These are phyloP conservation scores for Cladosporium austrohemisphaericum DNA, from an alignment of 2,329 filamentous ascomycete species.

Conservation along the genomic window DNA sequence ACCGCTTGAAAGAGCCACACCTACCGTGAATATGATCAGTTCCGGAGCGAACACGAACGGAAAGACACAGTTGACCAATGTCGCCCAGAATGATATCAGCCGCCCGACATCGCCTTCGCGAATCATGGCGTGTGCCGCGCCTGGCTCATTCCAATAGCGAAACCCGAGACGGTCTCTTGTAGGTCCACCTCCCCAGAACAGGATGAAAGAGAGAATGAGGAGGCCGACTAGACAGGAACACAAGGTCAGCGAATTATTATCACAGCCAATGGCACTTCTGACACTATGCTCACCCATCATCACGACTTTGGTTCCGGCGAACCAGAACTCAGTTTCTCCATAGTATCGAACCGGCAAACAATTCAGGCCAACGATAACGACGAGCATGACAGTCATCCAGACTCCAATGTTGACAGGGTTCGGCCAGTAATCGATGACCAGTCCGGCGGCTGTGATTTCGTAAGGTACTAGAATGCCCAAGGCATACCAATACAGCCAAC, in stretches of 20 bases:
- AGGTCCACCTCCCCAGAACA: constrained; percentile 42
- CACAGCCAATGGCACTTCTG: too few species aligned
- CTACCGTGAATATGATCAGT: constrained; percentile 24
- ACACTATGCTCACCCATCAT: too few species aligned
- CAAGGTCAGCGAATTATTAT: too few species aligned
- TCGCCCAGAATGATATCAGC: neutral
- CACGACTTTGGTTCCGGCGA: constrained; percentile 43
- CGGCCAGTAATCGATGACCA: constrained; percentile 37
- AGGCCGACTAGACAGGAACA: constrained; percentile 36
- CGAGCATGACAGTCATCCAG: constrained; percentile 37
- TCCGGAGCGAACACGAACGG: constrained; percentile 23
- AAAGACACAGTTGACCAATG: constrained; percentile 41
- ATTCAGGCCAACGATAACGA: constrained; percentile 43
- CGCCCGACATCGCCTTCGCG: constrained; percentile 26
- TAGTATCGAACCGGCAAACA: constrained; percentile 47
- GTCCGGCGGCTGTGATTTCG: constrained; percentile 36
- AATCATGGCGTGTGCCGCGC: constrained; percentile 31
- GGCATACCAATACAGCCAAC: constrained; percentile 41
- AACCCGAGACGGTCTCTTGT: constrained; percentile 40
- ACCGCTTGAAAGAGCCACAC: constrained; percentile 9
- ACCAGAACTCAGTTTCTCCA: constrained; percentile 47
- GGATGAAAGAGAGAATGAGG: constrained; percentile 42
- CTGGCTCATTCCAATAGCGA: constrained; percentile 42
- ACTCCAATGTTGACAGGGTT: constrained; percentile 38
- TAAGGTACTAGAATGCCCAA: constrained; percentile 38